Conservation (phyloP, 345 rosid species). For the Citropsis articulata region DNA sequence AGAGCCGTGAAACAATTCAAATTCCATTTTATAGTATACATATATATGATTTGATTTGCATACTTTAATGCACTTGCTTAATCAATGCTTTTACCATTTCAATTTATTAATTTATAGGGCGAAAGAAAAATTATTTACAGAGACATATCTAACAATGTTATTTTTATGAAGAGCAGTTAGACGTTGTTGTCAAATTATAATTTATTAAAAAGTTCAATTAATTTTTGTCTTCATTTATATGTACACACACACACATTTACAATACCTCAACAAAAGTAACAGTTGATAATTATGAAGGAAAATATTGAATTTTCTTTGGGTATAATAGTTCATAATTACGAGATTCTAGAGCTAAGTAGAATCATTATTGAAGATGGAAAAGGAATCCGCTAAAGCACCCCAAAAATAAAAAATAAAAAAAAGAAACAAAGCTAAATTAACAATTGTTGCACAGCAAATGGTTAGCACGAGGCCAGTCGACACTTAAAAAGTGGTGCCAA, state of each 20-base stretch:
- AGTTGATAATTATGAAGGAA: neutral
- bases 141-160: no score
- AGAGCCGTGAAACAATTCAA: neutral
- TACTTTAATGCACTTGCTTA: neutral
- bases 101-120: no score
- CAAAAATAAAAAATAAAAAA: no score
- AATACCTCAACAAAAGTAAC: neutral
- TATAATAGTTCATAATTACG: neutral
- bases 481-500: slow-evolving; percentile 20
- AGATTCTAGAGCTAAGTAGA: slow-evolving; percentile 8
- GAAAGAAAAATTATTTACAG: no score
- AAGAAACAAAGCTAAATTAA: no score
- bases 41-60: neutral
- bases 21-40: neutral
- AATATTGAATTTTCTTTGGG: neutral
- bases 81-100: neutral
- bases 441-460: neutral
- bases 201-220: no score
- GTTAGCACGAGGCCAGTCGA: slow-evolving; percentile 38
- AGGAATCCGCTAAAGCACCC: neutral
- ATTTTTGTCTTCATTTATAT: no score
- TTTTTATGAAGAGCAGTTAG: neutral
- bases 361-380: slow-evolving; percentile 14
- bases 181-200: neutral
- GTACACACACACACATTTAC: no score